Evolutionary conservation across 2,329 filamentous ascomycete species (phyloP), one percentile per base, ranked within the genome.

Genomic region (Epichloe elymi): DNA sequence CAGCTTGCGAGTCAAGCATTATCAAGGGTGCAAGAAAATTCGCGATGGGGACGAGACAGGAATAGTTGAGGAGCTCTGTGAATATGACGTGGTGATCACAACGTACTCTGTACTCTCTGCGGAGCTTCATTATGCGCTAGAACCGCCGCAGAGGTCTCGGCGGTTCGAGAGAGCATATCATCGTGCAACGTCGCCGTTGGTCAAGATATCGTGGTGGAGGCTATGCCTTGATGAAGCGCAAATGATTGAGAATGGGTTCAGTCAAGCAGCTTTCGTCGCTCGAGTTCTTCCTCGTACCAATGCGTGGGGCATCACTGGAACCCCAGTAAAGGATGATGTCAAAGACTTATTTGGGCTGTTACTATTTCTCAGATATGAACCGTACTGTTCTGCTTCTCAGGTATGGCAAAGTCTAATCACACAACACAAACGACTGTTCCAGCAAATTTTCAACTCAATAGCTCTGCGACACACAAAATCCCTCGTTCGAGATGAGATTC

Each of bases 241-340:
- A 61, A 95, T 95, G 85, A 82, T 97, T 41, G 91, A 97, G 63
- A 91, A 80, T 57, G 88, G 89, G 36, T 82, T 94, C 4, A 90
- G 82, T 59, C 83, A 88, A 58, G 87, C 91, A 30, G 90, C 93
- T 1, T 79, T 76, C 45, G 82, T 96, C 14, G 89, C 89, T 37
- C 80, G 82, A 40, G 71, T 85, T 26, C 84, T 98, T 54, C 89
- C 91, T 43, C 79, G 93, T 30, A 69, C 86, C 56, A 90, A 95
- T 67, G 84, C 88, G 2, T 97, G 93, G 93, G 89, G 85, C 14
- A 82, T 98, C 40, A 91, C 88, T 0, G 93, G 66, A 41, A 98
- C 93, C 0, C 93, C 93, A 0, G 76, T 97, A 38, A 85, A 86
- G 57, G 87, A 88, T 57, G 78, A 88, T 55, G 77, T 91, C 35